These are phyloP conservation scores for Lasiodiplodia sp. DNA, from an alignment of 2,329 filamentous ascomycete species.

Conservation along the genomic window DNA sequence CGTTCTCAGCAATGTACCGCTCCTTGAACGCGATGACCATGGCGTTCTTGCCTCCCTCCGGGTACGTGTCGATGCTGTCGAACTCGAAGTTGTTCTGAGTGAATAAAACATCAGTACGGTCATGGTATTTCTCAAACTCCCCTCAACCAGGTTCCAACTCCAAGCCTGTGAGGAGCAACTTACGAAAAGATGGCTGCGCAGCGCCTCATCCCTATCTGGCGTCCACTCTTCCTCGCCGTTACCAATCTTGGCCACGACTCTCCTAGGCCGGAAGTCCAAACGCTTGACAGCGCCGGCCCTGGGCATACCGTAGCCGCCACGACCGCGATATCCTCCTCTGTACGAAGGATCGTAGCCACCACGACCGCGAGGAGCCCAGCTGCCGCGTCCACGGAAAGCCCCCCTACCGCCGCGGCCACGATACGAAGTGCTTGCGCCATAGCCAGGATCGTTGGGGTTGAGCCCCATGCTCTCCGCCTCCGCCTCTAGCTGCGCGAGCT, in stretches of 20 bases:
- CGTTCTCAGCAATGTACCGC: slow-evolving; percentile 70
- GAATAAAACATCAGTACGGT: slow-evolving; percentile 30
- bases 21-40: slow-evolving; percentile 54
- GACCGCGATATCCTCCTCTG: slow-evolving; percentile 43
- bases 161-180: slow-evolving; percentile 18
- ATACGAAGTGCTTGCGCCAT: slow-evolving; percentile 34
- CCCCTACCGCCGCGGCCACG: slow-evolving; percentile 39
- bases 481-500: slow-evolving; percentile 75
- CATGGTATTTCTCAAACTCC: background rate
- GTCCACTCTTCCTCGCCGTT: slow-evolving; percentile 68
- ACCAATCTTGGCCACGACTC: slow-evolving; percentile 62
- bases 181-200: slow-evolving; percentile 73
- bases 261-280: slow-evolving; percentile 78
- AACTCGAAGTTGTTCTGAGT: slow-evolving; percentile 47
- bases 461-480: slow-evolving; percentile 75
- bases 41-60: slow-evolving; percentile 45
- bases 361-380: slow-evolving; percentile 42
- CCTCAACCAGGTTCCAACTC: background rate
- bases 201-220: slow-evolving; percentile 68
- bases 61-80: slow-evolving; percentile 48
- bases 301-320: slow-evolving; percentile 51
- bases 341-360: slow-evolving; percentile 36
- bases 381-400: slow-evolving; percentile 50
- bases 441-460: slow-evolving; percentile 60
- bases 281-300: slow-evolving; percentile 63